Evolutionary conservation across 2,329 filamentous ascomycete genomes (phyloP).

Genomic region (Purpureocillium takamizusanense): DNA sequence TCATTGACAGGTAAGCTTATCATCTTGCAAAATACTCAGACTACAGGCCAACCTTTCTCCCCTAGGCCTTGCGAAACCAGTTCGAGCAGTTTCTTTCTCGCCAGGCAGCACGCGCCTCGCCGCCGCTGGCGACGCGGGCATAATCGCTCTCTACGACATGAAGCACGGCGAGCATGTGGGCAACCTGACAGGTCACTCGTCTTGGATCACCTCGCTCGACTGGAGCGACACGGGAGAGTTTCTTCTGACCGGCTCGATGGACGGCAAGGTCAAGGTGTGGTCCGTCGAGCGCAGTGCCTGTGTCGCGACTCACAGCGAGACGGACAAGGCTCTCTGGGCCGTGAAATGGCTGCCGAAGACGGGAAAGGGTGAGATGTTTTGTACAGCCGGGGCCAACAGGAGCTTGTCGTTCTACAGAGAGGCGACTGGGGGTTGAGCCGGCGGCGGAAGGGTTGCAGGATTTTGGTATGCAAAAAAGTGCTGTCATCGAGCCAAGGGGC

Average conservation of each 20-base stretch:
- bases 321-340: constrained; percentile 74
- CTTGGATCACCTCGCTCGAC: constrained; percentile 85
- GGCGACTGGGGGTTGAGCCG: constrained; percentile 55
- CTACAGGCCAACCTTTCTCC: not conserved
- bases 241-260: constrained; percentile 77
- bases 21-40: too few relatives aligned
- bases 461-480: not conserved
- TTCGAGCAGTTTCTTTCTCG: constrained; percentile 80
- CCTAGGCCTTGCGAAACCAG: constrained; percentile 72
- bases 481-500: too few relatives aligned
- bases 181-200: constrained; percentile 67
- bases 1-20: constrained; percentile 63
- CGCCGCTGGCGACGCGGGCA: constrained; percentile 77
- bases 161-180: constrained; percentile 86
- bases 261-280: constrained; percentile 96
- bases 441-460: not conserved
- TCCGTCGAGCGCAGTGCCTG: constrained; percentile 74
- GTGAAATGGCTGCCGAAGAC: constrained; percentile 77
- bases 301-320: constrained; percentile 90
- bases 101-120: constrained; percentile 77
- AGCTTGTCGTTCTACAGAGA: constrained; percentile 78
- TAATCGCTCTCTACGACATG: constrained; percentile 89
- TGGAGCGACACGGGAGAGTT: constrained; percentile 94
- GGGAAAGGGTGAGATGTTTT: constrained; percentile 61
- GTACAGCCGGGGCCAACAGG: constrained; percentile 66